Percentiles rank a stretch among this genome's conserved stretches.
Evolutionary conservation across 805 yeast genomes (phyloP).

Genomic region (Suhomyces emberorum): DNA sequence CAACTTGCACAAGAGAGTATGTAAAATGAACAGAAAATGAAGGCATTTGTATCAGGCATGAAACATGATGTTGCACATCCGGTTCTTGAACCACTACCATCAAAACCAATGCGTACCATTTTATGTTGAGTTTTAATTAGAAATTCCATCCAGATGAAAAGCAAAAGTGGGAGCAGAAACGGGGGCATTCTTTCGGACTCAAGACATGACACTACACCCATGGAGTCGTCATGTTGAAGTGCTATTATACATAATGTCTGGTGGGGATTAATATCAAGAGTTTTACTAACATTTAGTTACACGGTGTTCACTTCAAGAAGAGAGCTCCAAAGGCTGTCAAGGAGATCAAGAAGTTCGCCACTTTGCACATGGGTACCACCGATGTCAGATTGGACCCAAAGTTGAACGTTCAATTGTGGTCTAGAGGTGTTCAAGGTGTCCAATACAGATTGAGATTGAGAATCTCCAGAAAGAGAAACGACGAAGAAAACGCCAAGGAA

Average conservation of each 20-base stretch:
- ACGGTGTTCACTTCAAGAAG: slow-evolving; percentile 98
- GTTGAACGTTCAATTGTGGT: slow-evolving; percentile 98
- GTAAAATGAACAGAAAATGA: slow-evolving; percentile 30
- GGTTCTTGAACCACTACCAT: too few species aligned
- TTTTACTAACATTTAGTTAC: slow-evolving; percentile 65
- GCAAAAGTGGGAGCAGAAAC: too few species aligned
- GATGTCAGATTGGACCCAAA: slow-evolving; percentile 99
- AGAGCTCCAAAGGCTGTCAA: slow-evolving; percentile 99
- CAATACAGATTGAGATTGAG: slow-evolving; percentile 97
- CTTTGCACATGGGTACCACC: slow-evolving; percentile 97
- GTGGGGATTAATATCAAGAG: too few species aligned
- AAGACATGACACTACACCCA: too few species aligned
- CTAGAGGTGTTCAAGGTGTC: slow-evolving; percentile 99
- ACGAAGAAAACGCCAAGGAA: slow-evolving; percentile 98
- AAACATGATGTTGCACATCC: too few species aligned
- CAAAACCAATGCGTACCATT: too few species aligned
- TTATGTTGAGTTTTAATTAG: too few species aligned
- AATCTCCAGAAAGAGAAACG: slow-evolving; percentile 99
- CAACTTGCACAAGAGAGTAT: slow-evolving; percentile 98
- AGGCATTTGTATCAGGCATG: too few species aligned
- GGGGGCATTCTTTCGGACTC: too few species aligned
- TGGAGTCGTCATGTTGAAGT: too few species aligned
- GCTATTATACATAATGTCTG: too few species aligned
- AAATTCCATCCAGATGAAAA: too few species aligned
- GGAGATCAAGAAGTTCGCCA: slow-evolving; percentile 98